Conservation (phyloP, 192 early-diverging fungal species). For the Backusella westeae region DNA sequence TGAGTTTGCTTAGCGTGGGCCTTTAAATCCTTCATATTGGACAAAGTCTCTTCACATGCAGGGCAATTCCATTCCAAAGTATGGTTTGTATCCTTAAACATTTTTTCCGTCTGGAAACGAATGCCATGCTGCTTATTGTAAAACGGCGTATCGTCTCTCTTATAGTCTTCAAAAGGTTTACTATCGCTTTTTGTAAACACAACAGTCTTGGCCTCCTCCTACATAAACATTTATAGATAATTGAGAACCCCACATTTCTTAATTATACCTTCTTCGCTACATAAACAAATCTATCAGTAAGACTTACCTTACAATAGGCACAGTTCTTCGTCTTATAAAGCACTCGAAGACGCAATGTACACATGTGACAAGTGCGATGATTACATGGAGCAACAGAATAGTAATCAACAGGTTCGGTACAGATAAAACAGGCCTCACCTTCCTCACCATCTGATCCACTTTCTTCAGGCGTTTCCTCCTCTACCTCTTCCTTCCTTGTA, state of each 20-base stretch:
- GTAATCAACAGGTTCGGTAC: conserved; percentile 76
- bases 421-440: conserved; percentile 78
- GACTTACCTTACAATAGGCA: conserved; percentile 83
- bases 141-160: conserved; percentile 48
- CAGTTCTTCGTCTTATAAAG: conserved; percentile 86
- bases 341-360: conserved; percentile 86
- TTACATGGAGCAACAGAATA: conserved; percentile 89
- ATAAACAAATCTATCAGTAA: not conserved
- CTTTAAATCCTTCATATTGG: conserved; percentile 81
- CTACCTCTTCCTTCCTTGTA: not conserved
- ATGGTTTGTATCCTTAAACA: conserved; percentile 71
- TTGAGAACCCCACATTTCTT: not conserved
- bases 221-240: not conserved
- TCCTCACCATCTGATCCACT: conserved; percentile 31
- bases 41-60: conserved; percentile 74
- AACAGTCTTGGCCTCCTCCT: conserved; percentile 79
- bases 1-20: conserved; percentile 79
- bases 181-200: conserved; percentile 72
- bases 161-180: conserved; percentile 54
- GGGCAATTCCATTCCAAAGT: conserved; percentile 88
- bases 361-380: conserved; percentile 91
- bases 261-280: not conserved
- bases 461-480: conserved; percentile 13
- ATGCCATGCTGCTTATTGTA: conserved; percentile 68
- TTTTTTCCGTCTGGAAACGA: conserved; percentile 73